Conservation (phyloP, 129 eudicot genomes). For the Silybum marianum region DNA sequence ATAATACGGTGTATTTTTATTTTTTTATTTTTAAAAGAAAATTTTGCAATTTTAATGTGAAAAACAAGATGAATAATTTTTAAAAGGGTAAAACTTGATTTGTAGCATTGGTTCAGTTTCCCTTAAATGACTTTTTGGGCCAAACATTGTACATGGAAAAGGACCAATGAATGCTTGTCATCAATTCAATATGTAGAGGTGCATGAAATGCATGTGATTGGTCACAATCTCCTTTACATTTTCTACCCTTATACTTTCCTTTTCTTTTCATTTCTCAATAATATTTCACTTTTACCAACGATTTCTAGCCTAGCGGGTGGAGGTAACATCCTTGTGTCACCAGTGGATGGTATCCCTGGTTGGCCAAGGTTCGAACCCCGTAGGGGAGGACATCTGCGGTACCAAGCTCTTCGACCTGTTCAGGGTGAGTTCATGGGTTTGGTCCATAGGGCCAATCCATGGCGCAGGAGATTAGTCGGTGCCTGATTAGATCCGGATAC, state of each 20-base stretch:
- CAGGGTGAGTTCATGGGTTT: no score
- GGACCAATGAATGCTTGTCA: conserved; percentile 19
- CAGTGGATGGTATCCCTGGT: no score
- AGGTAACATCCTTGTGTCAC: no score
- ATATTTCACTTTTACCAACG: no score
- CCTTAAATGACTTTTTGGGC: conserved; percentile 12
- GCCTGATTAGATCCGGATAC: no score
- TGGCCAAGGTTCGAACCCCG: no score
- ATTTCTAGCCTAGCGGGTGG: no score
- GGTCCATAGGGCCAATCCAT: no score
- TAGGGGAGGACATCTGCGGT: no score
- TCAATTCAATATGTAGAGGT: conserved; percentile 19
- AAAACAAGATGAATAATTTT: neutral
- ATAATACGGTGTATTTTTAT: neutral
- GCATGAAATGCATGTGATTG: conserved; percentile 8
- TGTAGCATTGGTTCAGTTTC: conserved; percentile 9
- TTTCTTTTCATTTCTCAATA: neutral
- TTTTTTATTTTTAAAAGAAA: neutral
- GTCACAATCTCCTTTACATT: conserved; percentile 20
- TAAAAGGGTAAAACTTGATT: neutral
- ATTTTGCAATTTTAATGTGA: neutral
- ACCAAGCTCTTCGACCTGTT: no score
- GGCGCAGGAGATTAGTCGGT: no score
- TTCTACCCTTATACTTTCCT: neutral
- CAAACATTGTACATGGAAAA: conserved; percentile 22